Conservation (phyloP, 2,329 filamentous ascomycete species). For the Tricladium varicosporioides region DNA sequence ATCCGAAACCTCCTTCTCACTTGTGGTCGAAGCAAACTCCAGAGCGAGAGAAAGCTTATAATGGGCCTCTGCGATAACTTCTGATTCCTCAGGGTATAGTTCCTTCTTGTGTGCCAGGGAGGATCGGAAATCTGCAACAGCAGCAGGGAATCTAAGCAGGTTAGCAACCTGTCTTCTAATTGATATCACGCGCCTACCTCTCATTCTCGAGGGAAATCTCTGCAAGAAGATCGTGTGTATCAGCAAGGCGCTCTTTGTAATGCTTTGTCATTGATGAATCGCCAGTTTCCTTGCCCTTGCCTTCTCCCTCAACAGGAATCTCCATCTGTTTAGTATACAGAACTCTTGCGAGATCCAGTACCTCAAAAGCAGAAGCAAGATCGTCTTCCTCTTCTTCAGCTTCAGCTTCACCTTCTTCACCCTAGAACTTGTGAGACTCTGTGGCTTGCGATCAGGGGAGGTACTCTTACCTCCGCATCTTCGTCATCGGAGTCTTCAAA, state of each 20-base stretch:
- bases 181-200: conserved; percentile 45
- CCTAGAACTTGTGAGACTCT: conserved; percentile 42
- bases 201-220: conserved; percentile 98
- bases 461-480: conserved; percentile 51
- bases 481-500: conserved; percentile 82
- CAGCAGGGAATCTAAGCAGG: conserved; percentile 65
- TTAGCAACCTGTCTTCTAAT: conserved; percentile 17
- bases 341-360: conserved; percentile 76
- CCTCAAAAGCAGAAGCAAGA: conserved; percentile 75
- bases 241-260: conserved; percentile 82
- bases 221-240: conserved; percentile 89
- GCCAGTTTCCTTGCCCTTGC: conserved; percentile 45
- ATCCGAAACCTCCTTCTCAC: conserved; percentile 46
- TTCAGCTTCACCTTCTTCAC: conserved; percentile 39
- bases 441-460: conserved; percentile 42
- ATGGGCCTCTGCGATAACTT: conserved; percentile 88
- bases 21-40: conserved; percentile 84
- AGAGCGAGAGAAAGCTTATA: conserved; percentile 94
- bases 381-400: conserved; percentile 68
- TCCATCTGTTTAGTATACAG: conserved; percentile 59
- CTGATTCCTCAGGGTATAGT: conserved; percentile 76
- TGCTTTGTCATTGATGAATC: conserved; percentile 47
- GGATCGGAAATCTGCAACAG: conserved; percentile 78
- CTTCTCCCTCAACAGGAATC: conserved; percentile 41
- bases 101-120: conserved; percentile 76